Evolutionary conservation across 129 eudicot genomes (phyloP), one percentile per base, ranked within the genome.

Genomic region (Saposhnikovia divaricata): DNA sequence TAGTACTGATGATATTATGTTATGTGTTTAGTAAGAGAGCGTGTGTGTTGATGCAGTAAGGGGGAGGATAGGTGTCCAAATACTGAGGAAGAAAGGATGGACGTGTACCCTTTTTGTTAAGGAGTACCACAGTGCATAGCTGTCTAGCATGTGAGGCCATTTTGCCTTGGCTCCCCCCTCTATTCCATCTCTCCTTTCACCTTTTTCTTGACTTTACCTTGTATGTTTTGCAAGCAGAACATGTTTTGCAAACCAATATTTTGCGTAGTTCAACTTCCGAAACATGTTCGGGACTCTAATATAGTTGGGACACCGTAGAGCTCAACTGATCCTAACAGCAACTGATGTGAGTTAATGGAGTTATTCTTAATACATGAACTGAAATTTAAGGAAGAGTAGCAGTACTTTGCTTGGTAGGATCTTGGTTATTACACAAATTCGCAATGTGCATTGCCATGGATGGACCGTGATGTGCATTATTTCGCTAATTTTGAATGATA

Each of bases 71-170:
- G 84, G 82, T 84, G 87, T 84, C 86, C 86, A 80, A 79, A 68
- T 79, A 84, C 79, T 75, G 80, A 81, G 83, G 89, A 55, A 81
- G 76, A 55, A 77, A 16, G 47, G 81, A 81, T 83, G 87, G 70
- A 85, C 75, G 59, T 77, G 91, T 85, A 75, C 84, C 82, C 89
- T 16, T 88, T 78, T 81, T 66, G 83, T 82, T 59, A 82, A 65
- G 81, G 34, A 76, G 34, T 76, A 73, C 83, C 86, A 78, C 87
- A 9, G 46, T 81, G 88, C 87, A 85, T 79, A 74, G 87, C 91
- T 88, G 91, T 88, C 91, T 76, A 83, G 53, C 91, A 88, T 83
- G 91, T 88, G 91, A 84, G 72, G 31, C 28, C 81, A 70, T 76
- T 77, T 81, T 79, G 85, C 80, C 76, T 71, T 59, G 86, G 82